A percentile compares a stretch with the other conserved stretches of the same genome.
Conservation (phyloP, 2,329 filamentous ascomycete species). For the Colletotrichum caudatum region DNA sequence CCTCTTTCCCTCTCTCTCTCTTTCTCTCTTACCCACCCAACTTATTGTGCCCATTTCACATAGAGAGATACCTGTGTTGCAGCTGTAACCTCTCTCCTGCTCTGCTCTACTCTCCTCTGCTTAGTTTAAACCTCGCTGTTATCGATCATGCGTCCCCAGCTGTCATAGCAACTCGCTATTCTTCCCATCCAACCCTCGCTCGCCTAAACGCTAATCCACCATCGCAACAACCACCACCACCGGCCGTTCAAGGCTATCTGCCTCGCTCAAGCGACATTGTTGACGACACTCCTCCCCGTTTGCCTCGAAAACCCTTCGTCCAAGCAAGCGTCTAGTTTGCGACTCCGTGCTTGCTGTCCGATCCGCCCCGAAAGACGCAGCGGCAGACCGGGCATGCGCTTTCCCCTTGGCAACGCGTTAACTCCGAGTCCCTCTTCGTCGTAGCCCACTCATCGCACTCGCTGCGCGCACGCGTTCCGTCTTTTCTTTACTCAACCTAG, state of each 20-base stretch:
- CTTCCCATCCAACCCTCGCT: constrained; percentile 16
- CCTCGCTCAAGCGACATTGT: constrained; percentile 22
- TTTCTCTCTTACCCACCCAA: neutral
- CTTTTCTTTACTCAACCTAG: constrained; percentile 18
- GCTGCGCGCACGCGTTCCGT: neutral
- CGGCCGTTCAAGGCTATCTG: constrained; percentile 1
- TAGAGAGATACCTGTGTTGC: neutral
- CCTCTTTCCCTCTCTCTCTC: neutral
- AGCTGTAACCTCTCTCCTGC: neutral
- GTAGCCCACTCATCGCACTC: constrained; percentile 16
- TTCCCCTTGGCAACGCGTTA: constrained; percentile 23
- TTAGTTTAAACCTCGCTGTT: neutral
- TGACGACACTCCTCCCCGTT: neutral
- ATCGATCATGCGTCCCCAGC: constrained; percentile 39
- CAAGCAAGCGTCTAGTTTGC: constrained; percentile 17
- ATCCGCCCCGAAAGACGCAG: constrained; percentile 3
- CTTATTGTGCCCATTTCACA: neutral
- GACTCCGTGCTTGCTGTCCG: constrained; percentile 1
- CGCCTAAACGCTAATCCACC: constrained; percentile 4
- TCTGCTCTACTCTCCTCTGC: neutral
- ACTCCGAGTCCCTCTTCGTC: constrained; percentile 10
- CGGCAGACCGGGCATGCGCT: constrained; percentile 27
- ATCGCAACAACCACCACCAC: neutral
- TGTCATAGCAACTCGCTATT: constrained; percentile 32
- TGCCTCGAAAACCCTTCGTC: neutral